Conservation (phyloP, 345 rosid species). For the Eucalyptus regnans region DNA sequence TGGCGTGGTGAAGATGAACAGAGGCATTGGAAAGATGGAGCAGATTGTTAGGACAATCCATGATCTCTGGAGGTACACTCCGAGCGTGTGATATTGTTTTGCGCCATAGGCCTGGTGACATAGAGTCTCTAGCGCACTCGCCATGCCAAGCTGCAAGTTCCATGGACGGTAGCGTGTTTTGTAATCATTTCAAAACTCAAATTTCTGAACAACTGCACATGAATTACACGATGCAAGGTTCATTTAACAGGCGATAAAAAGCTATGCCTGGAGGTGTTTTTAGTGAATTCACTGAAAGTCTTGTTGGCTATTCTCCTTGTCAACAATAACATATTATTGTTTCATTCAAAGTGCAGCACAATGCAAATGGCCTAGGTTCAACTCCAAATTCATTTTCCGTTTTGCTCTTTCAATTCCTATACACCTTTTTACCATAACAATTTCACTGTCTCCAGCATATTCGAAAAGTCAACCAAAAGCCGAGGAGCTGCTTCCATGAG, state of each 20-base stretch:
- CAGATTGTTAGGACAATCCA: conserved; percentile 42
- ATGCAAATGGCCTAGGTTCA: not conserved
- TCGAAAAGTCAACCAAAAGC: not conserved
- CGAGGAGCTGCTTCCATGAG: not conserved
- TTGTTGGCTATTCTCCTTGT: not conserved
- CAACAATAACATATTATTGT: not conserved
- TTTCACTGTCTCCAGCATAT: not conserved
- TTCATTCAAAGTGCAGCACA: not conserved
- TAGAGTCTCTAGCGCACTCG: conserved; percentile 69
- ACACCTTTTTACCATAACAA: not conserved
- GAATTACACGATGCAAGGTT: not conserved
- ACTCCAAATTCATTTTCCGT: not conserved
- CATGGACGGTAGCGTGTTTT: not conserved
- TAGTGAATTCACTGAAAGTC: not conserved
- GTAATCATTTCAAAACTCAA: not conserved
- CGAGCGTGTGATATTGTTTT: conserved; percentile 60
- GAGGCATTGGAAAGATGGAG: conserved; percentile 34
- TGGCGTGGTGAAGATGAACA: conserved; percentile 38
- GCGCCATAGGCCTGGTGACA: conserved; percentile 82
- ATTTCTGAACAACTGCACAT: not conserved
- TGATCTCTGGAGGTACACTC: conserved; percentile 72
- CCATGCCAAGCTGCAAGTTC: conserved; percentile 61
- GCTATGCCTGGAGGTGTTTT: not conserved
- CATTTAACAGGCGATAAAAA: not conserved
- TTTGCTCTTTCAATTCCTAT: not conserved